Conservation (phyloP, 2,329 filamentous ascomycete species). For the Elsinoe ampelina region DNA sequence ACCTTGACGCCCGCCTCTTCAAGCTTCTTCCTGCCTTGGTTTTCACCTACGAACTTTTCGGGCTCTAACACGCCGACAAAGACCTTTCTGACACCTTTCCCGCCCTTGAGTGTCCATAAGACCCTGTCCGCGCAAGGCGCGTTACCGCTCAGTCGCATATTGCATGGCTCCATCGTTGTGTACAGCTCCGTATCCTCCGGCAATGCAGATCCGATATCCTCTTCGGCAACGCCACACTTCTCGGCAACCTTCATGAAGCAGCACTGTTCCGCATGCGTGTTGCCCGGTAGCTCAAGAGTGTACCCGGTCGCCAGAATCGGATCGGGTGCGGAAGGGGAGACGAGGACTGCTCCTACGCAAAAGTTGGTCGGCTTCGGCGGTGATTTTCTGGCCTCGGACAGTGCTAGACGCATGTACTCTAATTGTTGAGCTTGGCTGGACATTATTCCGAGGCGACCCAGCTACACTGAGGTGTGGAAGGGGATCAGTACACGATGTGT, state of each 20-base stretch:
- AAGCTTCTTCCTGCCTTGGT: slow-evolving; percentile 62
- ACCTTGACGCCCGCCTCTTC: slow-evolving; percentile 65
- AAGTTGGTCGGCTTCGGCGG: slow-evolving; percentile 86
- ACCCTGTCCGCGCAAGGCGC: slow-evolving; percentile 72
- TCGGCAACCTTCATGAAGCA: slow-evolving; percentile 64
- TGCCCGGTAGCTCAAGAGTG: slow-evolving; percentile 80
- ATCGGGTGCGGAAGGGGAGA: slow-evolving; percentile 34
- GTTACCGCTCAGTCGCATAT: slow-evolving; percentile 63
- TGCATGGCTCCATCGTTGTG: slow-evolving; percentile 88
- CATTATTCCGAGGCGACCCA: neutral
- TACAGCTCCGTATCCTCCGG: slow-evolving; percentile 58
- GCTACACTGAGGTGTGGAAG: slow-evolving; percentile 21
- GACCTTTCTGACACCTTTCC: slow-evolving; percentile 61
- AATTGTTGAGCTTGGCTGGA: slow-evolving; percentile 11
- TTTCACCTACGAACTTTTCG: slow-evolving; percentile 77
- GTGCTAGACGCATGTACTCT: slow-evolving; percentile 58
- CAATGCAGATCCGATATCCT: slow-evolving; percentile 43
- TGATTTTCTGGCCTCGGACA: slow-evolving; percentile 67
- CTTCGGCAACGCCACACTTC: slow-evolving; percentile 38
- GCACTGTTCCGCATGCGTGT: slow-evolving; percentile 94
- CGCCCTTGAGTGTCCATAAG: slow-evolving; percentile 39
- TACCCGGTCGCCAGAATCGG: slow-evolving; percentile 69
- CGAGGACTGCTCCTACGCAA: slow-evolving; percentile 82
- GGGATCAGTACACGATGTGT: slow-evolving; percentile 11
- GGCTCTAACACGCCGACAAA: slow-evolving; percentile 86